Evolutionary conservation across 306 rosid genomes (phyloP).

Genomic region (Prunus padus): DNA sequence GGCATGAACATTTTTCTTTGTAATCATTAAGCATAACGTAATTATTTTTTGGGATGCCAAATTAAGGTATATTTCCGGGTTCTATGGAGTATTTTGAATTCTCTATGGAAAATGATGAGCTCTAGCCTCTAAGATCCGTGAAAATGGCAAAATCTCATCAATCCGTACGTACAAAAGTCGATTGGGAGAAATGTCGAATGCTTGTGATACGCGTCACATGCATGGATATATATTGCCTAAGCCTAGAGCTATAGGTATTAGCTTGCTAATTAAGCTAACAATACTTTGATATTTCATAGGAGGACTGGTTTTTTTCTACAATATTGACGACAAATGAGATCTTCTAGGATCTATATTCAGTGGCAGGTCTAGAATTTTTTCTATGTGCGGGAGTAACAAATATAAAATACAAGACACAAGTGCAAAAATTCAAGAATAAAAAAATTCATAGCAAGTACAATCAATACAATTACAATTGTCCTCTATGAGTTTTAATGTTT

Average conservation of each 20-base stretch:
- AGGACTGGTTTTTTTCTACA: too few species aligned
- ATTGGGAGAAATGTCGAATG: background rate
- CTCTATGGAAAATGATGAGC: background rate
- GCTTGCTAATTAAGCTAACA: background rate
- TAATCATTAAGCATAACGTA: background rate
- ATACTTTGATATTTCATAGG: too few species aligned
- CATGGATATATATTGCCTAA: background rate
- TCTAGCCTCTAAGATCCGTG: background rate
- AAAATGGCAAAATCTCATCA: background rate
- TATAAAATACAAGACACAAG: too few species aligned
- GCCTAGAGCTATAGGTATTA: background rate
- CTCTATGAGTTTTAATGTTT: too few species aligned
- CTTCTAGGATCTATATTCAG: too few species aligned
- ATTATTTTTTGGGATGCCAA: background rate
- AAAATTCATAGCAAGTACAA: too few species aligned
- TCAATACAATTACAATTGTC: too few species aligned
- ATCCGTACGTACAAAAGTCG: background rate
- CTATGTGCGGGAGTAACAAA: too few species aligned
- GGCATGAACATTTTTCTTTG: conserved; percentile 14
- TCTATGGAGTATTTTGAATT: background rate
- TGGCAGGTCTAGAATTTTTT: too few species aligned
- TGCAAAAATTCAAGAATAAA: too few species aligned
- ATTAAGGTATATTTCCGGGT: background rate
- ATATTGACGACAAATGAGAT: too few species aligned
- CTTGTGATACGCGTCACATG: background rate